A percentile compares a stretch with the other conserved stretches of the same genome.
Conservation (phyloP, 2,329 filamentous ascomycete species). For the Sarocladium strictum region DNA sequence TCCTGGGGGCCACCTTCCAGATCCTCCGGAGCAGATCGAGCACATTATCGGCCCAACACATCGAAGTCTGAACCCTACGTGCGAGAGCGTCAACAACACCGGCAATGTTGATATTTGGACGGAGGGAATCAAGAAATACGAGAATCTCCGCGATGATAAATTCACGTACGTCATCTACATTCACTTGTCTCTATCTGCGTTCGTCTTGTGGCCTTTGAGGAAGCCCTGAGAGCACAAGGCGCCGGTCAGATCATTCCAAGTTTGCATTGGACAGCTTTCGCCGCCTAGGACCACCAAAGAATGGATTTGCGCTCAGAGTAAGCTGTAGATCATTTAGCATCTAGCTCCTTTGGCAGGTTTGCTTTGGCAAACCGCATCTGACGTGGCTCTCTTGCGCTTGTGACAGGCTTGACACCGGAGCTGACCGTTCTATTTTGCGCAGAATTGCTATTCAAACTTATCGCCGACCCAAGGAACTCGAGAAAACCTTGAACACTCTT, state of each 20-base stretch:
- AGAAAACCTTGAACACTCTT: constrained; percentile 22
- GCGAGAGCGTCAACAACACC: neutral
- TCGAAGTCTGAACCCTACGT: neutral
- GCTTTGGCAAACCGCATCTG: too few relatives aligned
- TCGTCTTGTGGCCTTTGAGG: neutral
- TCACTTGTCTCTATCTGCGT: neutral
- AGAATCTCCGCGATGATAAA: constrained; percentile 11
- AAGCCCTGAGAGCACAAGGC: neutral
- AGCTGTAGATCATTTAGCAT: too few relatives aligned
- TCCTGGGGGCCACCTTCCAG: neutral
- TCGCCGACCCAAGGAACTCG: constrained; percentile 28
- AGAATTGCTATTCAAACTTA: constrained; percentile 33
- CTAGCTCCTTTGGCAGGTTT: too few relatives aligned
- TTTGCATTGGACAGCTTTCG: too few relatives aligned
- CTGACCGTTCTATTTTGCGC: neutral
- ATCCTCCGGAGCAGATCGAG: constrained; percentile 3
- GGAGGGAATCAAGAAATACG: constrained; percentile 4
- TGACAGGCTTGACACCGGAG: neutral
- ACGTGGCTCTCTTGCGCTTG: neutral
- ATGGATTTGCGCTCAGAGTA: too few relatives aligned
- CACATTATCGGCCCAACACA: neutral
- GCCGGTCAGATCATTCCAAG: neutral
- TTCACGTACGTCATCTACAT: constrained; percentile 10
- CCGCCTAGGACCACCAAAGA: too few relatives aligned
- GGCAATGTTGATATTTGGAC: neutral